Base-by-base conservation (phyloP, 352 stramenopile species). In the Phytophthora kernoviae region DNA sequence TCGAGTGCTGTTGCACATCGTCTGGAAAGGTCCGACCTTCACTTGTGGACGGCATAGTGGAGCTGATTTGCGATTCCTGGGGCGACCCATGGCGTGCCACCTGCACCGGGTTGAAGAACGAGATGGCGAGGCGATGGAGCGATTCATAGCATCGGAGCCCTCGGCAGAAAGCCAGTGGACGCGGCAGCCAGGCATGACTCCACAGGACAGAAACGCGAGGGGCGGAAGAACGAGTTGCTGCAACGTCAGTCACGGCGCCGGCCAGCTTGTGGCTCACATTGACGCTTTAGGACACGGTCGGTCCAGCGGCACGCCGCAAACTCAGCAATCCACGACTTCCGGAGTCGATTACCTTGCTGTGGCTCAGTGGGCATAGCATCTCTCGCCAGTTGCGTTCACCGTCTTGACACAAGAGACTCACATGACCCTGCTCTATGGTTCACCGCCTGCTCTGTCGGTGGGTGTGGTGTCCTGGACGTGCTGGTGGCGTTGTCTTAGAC, bases 161-260 rank as follows among this genome's bases (percentile, higher is more conserved):
- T 30, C 41, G 30, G 51, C 56, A 67, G 37, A 68, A 68, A 73
- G 64, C 58, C 64, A 58, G 64, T 22, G 21, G 15, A 24, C 39
- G 11, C 15, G 17, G 47, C 62, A 58, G 44, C 51, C 47, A 65
- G 63, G 47, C 52, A 58, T 66, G 54, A 57, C 33, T 48, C 48
- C 54, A 58, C 46, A 47, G 45, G 50, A 73, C 58, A 73, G 59
- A 73, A 40, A 49, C 64, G 53, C 39, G 51, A 30, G 24, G 60
- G 64, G 53, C 43, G 64, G 53, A 73, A 69, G 54, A 73, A 43
- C 64, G 37, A 73, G 67, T n/a, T 61, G 53, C 58, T 64, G 48
- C 58, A 73, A 55, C 47, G 59, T 44, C 59, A 39, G 57, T 67
- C 50, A 56, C 64, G 14, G 37, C 46, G 20, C 42, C 26, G 24